Percentiles rank a stretch among this genome's conserved stretches.
Evolutionary conservation across 2,329 filamentous ascomycete genomes (phyloP).

Genomic region (Colletotrichum melonis): DNA sequence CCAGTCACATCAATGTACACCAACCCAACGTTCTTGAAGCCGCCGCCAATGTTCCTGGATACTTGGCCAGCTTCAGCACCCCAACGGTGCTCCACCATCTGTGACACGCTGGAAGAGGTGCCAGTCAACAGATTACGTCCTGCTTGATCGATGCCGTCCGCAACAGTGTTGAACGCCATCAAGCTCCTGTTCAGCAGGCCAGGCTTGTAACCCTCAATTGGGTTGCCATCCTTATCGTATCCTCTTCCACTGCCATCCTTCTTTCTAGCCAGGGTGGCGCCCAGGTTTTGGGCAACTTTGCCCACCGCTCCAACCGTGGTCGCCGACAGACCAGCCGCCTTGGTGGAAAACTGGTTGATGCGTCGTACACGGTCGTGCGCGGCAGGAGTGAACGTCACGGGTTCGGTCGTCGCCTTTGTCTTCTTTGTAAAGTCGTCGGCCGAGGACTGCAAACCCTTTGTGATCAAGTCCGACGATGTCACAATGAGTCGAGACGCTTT

Average conservation of each 20-base stretch:
- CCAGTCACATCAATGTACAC: conserved; percentile 98
- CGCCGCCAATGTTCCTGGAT: conserved; percentile 80
- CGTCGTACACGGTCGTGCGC: conserved; percentile 89
- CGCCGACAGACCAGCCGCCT: conserved; percentile 82
- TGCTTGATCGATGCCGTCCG: conserved; percentile 91
- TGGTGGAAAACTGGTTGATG: conserved; percentile 86
- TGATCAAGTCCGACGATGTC: conserved; percentile 83
- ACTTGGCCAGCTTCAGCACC: conserved; percentile 86
- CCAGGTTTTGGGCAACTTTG: conserved; percentile 89
- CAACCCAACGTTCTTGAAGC: conserved; percentile 94
- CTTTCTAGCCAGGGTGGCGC: conserved; percentile 74
- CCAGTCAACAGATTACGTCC: conserved; percentile 81
- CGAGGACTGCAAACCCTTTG: conserved; percentile 79
- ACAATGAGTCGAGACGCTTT: conserved; percentile 93
- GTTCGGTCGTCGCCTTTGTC: conserved; percentile 81
- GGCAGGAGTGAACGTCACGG: conserved; percentile 87
- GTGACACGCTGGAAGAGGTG: conserved; percentile 82
- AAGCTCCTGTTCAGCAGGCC: conserved; percentile 94
- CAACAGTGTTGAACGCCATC: conserved; percentile 95
- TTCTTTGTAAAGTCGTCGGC: conserved; percentile 85
- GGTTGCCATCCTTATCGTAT: conserved; percentile 77
- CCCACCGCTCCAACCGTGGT: conserved; percentile 89
- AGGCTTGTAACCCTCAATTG: conserved; percentile 79
- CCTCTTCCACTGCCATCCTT: conserved; percentile 67
- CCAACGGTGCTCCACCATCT: conserved; percentile 90